Conservation (phyloP, 2,329 filamentous ascomycete species). For the Pestalotiopsis sp. region DNA sequence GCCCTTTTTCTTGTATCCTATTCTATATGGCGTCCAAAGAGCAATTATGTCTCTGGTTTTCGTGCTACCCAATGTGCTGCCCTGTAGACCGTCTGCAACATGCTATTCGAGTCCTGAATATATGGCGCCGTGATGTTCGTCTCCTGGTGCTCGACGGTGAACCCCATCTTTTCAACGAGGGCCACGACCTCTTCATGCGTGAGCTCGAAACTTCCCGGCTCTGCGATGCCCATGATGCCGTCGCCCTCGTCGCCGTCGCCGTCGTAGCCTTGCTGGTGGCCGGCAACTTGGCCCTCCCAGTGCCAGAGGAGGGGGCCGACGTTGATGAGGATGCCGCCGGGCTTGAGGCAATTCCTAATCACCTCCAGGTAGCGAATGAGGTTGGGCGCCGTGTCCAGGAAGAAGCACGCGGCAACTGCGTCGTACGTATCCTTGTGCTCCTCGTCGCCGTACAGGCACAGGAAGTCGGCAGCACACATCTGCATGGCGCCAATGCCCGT, state of each 20-base stretch:
- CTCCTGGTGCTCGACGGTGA: conserved; percentile 68
- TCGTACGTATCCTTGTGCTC: conserved; percentile 69
- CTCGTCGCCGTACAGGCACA: conserved; percentile 75
- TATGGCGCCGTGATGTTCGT: conserved; percentile 74
- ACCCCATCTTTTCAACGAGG: conserved; percentile 76
- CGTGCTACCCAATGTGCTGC: conserved; percentile 85
- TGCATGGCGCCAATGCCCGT: conserved; percentile 68
- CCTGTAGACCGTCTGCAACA: conserved; percentile 82
- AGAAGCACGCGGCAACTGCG: conserved; percentile 88
- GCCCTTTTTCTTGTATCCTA: not conserved
- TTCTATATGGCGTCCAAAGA: not conserved
- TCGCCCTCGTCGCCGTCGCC: conserved; percentile 52
- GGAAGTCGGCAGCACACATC: conserved; percentile 93
- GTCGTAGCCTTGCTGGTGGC: conserved; percentile 53
- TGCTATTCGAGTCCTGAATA: conserved; percentile 81
- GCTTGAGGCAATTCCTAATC: conserved; percentile 74
- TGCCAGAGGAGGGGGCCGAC: conserved; percentile 94
- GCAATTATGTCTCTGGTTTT: conserved; percentile 52
- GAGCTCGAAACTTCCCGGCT: conserved; percentile 88
- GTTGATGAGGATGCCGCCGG: conserved; percentile 84
- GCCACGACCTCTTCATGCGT: conserved; percentile 84
- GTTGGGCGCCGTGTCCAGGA: conserved; percentile 96
- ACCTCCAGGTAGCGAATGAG: conserved; percentile 87
- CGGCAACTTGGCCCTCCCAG: conserved; percentile 75
- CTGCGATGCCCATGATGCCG: conserved; percentile 71